Conservation (phyloP, 2,329 filamentous ascomycete genomes). For the Zasmidium cellare region DNA sequence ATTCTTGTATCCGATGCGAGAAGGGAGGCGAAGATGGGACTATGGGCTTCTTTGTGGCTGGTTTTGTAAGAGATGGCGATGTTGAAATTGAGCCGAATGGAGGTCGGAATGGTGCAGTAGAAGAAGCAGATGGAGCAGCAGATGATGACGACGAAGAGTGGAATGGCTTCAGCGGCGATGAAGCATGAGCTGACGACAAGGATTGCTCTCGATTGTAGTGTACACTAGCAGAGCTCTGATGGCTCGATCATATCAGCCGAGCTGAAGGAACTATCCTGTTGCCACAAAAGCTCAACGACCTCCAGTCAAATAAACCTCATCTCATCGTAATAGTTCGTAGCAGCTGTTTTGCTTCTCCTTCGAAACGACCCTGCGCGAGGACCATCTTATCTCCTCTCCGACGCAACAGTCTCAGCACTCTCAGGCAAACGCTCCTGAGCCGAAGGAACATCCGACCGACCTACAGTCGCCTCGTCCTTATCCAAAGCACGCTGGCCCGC, state of each 20-base stretch:
- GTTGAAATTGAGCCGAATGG: neutral
- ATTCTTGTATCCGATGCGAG: conserved; percentile 79
- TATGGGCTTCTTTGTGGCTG: conserved; percentile 96
- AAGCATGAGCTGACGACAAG: conserved; percentile 6
- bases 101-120: neutral
- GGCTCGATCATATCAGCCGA: too few species aligned
- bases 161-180: conserved; percentile 44
- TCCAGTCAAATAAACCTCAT: too few species aligned
- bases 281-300: neutral
- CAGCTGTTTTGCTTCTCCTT: neutral
- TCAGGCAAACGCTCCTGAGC: conserved; percentile 40
- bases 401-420: conserved; percentile 29
- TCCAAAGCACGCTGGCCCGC: conserved; percentile 40
- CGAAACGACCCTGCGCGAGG: neutral
- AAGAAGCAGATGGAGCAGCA: conserved; percentile 2
- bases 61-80: conserved; percentile 65
- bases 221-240: too few species aligned
- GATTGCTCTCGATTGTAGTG: too few species aligned
- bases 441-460: conserved; percentile 32
- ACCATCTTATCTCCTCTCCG: conserved; percentile 17
- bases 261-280: too few species aligned
- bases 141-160: conserved; percentile 42
- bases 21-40: conserved; percentile 79
- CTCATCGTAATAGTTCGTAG: too few species aligned
- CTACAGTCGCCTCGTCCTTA: conserved; percentile 35